phyloP scores from a whole-genome alignment of 1,139 yeast genomes.

The Debaryomyces sp. region DNA sequence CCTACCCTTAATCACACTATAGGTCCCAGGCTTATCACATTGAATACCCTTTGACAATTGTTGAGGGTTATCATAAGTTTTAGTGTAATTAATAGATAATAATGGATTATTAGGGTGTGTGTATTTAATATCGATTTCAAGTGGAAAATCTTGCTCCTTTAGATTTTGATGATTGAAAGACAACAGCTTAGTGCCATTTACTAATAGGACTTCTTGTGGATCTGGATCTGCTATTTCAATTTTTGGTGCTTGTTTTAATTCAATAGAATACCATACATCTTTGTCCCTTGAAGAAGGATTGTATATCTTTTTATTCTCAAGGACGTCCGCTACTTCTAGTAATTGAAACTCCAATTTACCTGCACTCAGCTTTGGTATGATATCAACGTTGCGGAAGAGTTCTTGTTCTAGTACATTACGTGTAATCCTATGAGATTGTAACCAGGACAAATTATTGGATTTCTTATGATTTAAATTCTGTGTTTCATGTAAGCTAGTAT shows the following conservation, averaged over 20 bases:
- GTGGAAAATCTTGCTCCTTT: slow-evolving; percentile 46
- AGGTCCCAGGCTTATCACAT: slow-evolving; percentile 64
- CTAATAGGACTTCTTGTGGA: slow-evolving; percentile 46
- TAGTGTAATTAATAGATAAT: slow-evolving; percentile 30
- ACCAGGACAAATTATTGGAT: slow-evolving; percentile 22
- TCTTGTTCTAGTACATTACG: slow-evolving; percentile 42
- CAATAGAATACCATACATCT: slow-evolving; percentile 56
- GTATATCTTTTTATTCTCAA: slow-evolving; percentile 70
- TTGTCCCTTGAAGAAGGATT: slow-evolving; percentile 46
- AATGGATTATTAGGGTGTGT: slow-evolving; percentile 28
- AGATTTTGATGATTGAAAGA: slow-evolving; percentile 25
- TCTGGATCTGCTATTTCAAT: slow-evolving; percentile 40
- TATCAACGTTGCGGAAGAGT: slow-evolving; percentile 27
- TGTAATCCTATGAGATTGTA: slow-evolving; percentile 27
- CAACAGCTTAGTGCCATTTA: slow-evolving; percentile 40
- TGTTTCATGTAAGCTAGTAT: slow-evolving; percentile 10
- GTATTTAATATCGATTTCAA: slow-evolving; percentile 43
- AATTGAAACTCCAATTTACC: slow-evolving; percentile 71
- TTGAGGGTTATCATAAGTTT: slow-evolving; percentile 33
- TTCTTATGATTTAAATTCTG: slow-evolving; percentile 1
- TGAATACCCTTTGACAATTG: slow-evolving; percentile 37
- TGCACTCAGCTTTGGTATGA: slow-evolving; percentile 29
- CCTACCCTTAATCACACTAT: slow-evolving; percentile 51
- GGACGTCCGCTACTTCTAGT: slow-evolving; percentile 68
- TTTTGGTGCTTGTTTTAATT: slow-evolving; percentile 65